Evolutionary conservation across 805 yeast species (phyloP).

Genomic region (Jamesozyma rosinii): DNA sequence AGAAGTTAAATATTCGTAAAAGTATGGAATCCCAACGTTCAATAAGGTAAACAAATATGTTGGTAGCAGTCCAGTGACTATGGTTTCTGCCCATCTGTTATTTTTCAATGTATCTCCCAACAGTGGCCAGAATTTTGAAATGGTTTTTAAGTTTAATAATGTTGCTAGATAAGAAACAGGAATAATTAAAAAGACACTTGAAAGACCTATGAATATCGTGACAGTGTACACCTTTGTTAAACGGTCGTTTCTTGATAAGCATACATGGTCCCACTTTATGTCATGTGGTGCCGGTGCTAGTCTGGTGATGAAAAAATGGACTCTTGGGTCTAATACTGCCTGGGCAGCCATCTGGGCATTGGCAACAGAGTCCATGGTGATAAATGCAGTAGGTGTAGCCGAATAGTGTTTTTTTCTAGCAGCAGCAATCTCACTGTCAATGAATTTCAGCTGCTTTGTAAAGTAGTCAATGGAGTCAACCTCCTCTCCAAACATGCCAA

Average conservation of each 20-base stretch:
- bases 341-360: conserved; percentile 96
- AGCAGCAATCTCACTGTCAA: conserved; percentile 60
- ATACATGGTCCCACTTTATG: conserved; percentile 84
- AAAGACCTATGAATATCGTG: conserved; percentile 33
- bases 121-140: conserved; percentile 72
- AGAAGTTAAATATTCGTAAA: conserved; percentile 74
- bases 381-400: conserved; percentile 84
- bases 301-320: conserved; percentile 68
- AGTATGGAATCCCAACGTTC: conserved; percentile 74
- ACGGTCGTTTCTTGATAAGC: conserved; percentile 67
- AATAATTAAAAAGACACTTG: conserved; percentile 63
- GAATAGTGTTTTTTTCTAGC: conserved; percentile 64
- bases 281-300: conserved; percentile 96
- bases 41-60: conserved; percentile 82
- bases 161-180: conserved; percentile 85
- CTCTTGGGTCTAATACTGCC: conserved; percentile 84
- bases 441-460: conserved; percentile 53
- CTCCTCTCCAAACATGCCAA: conserved; percentile 54
- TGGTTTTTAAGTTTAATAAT: conserved; percentile 67
- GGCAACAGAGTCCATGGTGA: conserved; percentile 91
- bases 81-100: conserved; percentile 61
- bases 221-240: conserved; percentile 41
- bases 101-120: conserved; percentile 58
- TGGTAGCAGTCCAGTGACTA: conserved; percentile 84
- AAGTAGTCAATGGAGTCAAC: conserved; percentile 79